Base-by-base conservation (phyloP, 208 protist species). In the Tritrichomonas musculus region DNA sequence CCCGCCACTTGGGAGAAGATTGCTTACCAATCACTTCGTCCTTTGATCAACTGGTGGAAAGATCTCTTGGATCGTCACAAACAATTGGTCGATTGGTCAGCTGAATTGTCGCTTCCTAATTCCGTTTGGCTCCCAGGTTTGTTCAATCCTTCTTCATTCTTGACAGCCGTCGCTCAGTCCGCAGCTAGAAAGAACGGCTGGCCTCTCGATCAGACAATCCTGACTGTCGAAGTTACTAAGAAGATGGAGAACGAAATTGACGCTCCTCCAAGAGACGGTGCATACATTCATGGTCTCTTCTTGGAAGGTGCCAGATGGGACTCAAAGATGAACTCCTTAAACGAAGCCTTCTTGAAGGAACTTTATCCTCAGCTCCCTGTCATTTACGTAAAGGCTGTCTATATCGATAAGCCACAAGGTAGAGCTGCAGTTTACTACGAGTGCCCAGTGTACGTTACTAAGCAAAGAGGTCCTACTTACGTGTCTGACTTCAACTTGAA, bases 81-180 rank as follows among this genome's bases (percentile, higher is more conserved):
- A 95, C 97, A 99, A 95, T 96, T 99, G 20, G 84, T 96, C 75
- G 97, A 94, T 93, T 99, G 98, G 98, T 44, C 53, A 13, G 66
- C 55, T 5, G 84, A 94, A 27, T 57, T 93, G 5, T 53, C n/a
- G 53, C 64, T 93, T 14, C 94, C 94, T 1, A 66, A 57, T 17
- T 80, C 93, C 53, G 94, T 97, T 13, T 98, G 98, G 95, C 96
- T 99, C 72, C 93, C 97, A 41, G 96, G 97, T 92, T 93, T 97
- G 2, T 99, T 99, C 96, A 99, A 99, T 95, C 98, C 98, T 55
- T 98, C 99, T 97, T 98, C 98, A 13, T 99, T 99, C 96, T 95
- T 99, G 14, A 99, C 98, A 36, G 98, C 98, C 93, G 98, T 99
- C 92, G 98, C 99, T 97, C 98, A 99, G 95, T 97, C 97, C 13